Base-by-base conservation (phyloP, 257 asterid genomes). In the Vinca minor region DNA sequence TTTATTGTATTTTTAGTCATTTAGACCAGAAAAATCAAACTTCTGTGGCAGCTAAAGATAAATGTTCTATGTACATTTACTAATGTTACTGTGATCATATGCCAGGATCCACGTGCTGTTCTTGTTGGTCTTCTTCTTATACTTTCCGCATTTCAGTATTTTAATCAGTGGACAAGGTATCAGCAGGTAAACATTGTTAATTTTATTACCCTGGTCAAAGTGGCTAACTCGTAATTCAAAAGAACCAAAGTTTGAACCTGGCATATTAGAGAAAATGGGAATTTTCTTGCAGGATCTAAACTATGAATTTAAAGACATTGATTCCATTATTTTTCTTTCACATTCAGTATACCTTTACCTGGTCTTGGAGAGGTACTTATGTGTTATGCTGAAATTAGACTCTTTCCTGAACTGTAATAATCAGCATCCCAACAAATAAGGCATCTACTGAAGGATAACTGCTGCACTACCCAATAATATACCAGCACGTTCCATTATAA, bases 21-120 rank as follows among this genome's bases (percentile, higher is more conserved):
- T 8, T 1, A 39, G 18, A 49, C 29, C 5, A 35, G 12, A 38
- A 17, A 23, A 12, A 13, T 0, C 14, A 26, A 38, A 17, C 39
- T 29, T 18, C 56, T 58, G 20, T 57, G 32, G 8, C 9, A 2
- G 17, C 21, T 28, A 25, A 38, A 50, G 45, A 41, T n/a, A 23
- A 4, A n/a, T 4, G 17, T 52, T 60, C 31, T 42, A 55, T 28
- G 38, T 49, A 41, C 44, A 41, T 28, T 57, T 45, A 64, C 13
- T 63, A 54, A 62, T 38, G 20, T 45, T 49, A 34, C 3, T 59
- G 21, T 59, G 65, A 77, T n/a, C n/a, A 77, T 55, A 58, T 73
- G 49, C 72, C 75, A 85, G 98, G 96, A 88, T 79, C 81, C 96
- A 44, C 98, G 95, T 72, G 96, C 95, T 72, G 95, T 89, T 71